Evolutionary conservation across 2,329 filamentous ascomycete species (phyloP).

Genomic region (Neoscytalidium dimidiatum): DNA sequence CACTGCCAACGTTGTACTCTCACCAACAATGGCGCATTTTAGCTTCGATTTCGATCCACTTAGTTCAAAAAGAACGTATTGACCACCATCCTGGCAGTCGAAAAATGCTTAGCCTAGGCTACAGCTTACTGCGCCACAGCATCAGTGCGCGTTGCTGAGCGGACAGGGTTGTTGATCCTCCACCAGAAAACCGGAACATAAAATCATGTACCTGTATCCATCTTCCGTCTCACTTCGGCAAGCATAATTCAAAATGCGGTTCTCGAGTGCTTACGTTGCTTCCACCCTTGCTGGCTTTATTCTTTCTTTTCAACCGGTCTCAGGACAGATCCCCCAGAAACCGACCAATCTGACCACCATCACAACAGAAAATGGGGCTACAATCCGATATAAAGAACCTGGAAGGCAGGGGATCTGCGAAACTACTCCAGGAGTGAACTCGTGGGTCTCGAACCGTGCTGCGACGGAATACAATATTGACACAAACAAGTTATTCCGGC

Average conservation of each 20-base stretch:
- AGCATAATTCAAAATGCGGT: not conserved
- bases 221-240: not conserved
- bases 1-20: no score
- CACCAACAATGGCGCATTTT: no score
- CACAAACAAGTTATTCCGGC: not conserved
- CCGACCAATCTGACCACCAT: slow-evolving; percentile 41
- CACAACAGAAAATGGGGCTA: slow-evolving; percentile 40
- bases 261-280: not conserved
- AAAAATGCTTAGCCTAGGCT: not conserved
- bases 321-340: slow-evolving; percentile 34
- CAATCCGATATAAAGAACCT: slow-evolving; percentile 49
- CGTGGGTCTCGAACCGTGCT: slow-evolving; percentile 24
- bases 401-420: slow-evolving; percentile 48
- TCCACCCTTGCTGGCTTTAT: not conserved
- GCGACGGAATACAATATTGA: not conserved
- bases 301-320: not conserved
- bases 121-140: not conserved
- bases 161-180: not conserved
- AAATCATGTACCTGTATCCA: not conserved
- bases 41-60: no score
- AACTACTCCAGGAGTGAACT: slow-evolving; percentile 35
- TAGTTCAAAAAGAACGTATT: not conserved
- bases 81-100: not conserved
- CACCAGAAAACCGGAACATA: not conserved
- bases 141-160: not conserved